Evolutionary conservation across 2,329 filamentous ascomycete species (phyloP).

Genomic region (Fonsecaea multimorphosa): DNA sequence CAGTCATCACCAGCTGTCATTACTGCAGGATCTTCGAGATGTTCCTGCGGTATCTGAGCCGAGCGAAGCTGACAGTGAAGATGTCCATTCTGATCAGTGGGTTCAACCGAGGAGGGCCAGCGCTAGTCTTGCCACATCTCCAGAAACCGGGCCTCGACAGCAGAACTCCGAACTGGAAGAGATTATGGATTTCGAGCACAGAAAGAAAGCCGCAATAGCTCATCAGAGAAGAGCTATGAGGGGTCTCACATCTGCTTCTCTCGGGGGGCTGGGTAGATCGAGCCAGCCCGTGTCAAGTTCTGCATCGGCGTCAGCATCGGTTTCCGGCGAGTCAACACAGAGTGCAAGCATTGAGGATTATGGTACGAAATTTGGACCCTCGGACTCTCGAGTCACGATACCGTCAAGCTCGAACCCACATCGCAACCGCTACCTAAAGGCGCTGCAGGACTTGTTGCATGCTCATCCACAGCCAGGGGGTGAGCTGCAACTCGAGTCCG

Average conservation of each 20-base stretch:
- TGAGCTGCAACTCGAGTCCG: not conserved
- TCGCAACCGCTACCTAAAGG: constrained; percentile 44
- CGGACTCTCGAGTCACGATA: not conserved
- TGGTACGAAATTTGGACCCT: constrained; percentile 11
- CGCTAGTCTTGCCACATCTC: not conserved
- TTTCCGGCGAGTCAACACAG: not conserved
- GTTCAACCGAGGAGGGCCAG: not conserved
- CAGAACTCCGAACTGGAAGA: constrained; percentile 40
- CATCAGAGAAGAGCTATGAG: constrained; percentile 35
- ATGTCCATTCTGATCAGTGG: not conserved
- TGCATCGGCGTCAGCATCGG: not conserved
- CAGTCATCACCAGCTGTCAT: not conserved
- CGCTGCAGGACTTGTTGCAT: constrained; percentile 33
- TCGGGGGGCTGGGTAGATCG: constrained; percentile 9
- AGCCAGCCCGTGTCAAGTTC: not conserved
- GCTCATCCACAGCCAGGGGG: constrained; percentile 13
- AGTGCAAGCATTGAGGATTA: constrained; percentile 13
- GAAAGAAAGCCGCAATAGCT: constrained; percentile 47
- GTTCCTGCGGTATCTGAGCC: not conserved
- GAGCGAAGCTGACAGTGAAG: not conserved
- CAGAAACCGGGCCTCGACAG: not conserved
- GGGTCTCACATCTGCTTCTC: not conserved
- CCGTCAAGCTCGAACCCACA: constrained; percentile 35
- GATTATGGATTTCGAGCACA: constrained; percentile 49
- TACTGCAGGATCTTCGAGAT: not conserved